Percentiles rank a stretch among this genome's conserved stretches.
These are phyloP conservation scores for Moricandia arvensis DNA, from an alignment of 345 rosid species.

Conservation along the genomic window DNA sequence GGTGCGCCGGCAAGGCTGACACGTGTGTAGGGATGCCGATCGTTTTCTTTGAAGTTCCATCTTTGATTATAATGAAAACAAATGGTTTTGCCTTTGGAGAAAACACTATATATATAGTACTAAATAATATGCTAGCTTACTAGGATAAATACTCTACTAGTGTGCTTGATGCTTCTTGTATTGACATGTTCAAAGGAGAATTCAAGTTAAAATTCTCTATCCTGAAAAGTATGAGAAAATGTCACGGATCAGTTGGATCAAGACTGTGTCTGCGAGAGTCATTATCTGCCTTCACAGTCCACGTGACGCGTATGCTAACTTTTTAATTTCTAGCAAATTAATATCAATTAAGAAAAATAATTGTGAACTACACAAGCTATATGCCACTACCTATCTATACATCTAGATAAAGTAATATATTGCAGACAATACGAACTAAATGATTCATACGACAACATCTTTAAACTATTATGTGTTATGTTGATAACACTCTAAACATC, in stretches of 20 bases:
- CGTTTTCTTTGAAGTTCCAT: not conserved
- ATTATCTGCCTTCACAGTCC: not conserved
- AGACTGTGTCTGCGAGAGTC: not conserved
- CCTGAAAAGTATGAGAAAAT: not conserved
- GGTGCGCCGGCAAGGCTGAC: conserved; percentile 40
- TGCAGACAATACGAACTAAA: no score
- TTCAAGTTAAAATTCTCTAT: conserved; percentile 1
- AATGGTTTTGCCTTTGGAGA: conserved; percentile 3
- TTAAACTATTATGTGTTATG: no score
- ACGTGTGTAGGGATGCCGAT: conserved; percentile 44
- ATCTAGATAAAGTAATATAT: no score
- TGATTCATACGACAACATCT: no score
- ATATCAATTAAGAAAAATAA: no score
- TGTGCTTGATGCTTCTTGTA: not conserved
- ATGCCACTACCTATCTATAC: no score
- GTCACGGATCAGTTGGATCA: not conserved
- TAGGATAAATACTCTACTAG: not conserved
- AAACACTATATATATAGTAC: not conserved
- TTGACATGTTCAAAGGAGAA: not conserved
- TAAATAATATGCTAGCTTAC: not conserved
- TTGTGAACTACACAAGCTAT: no score
- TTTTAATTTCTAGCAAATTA: not conserved
- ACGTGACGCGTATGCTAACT: not conserved
- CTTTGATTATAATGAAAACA: not conserved
- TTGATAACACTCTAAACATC: no score